Evolutionary conservation across 2,329 filamentous ascomycete species (phyloP).

Genomic region (Fusarium mangiferae): DNA sequence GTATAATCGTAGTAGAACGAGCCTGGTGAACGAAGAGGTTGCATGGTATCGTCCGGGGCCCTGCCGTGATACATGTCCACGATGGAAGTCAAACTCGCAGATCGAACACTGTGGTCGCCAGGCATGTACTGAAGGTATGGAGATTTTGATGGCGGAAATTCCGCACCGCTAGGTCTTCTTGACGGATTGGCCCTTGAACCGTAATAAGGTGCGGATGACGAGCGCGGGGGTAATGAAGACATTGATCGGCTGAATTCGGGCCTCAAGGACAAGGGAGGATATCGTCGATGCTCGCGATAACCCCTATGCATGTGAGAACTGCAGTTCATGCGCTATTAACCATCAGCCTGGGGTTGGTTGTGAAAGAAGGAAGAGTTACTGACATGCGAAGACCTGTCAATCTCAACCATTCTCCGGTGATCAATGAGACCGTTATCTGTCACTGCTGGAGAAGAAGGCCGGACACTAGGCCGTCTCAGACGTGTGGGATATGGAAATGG

Average conservation of each 20-base stretch:
- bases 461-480: constrained; percentile 63
- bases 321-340: constrained; percentile 56
- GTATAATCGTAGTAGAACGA: constrained; percentile 65
- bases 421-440: constrained; percentile 60
- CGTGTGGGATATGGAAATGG: constrained; percentile 69
- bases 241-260: constrained; percentile 55
- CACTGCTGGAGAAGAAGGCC: constrained; percentile 60
- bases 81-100: constrained; percentile 61
- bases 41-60: constrained; percentile 41
- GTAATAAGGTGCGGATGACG: constrained; percentile 43
- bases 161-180: constrained; percentile 52
- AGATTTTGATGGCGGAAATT: constrained; percentile 40
- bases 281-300: constrained; percentile 49
- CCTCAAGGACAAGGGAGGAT: constrained; percentile 53
- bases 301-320: constrained; percentile 54
- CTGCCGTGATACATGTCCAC: constrained; percentile 58
- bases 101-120: constrained; percentile 53
- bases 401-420: constrained; percentile 62
- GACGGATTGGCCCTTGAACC: constrained; percentile 39
- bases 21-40: constrained; percentile 45
- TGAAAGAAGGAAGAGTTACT: constrained; percentile 29
- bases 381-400: constrained; percentile 60
- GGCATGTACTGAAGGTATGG: constrained; percentile 48
- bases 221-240: constrained; percentile 50
- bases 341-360: neutral